phyloP scores from a whole-genome alignment of 257 asterid species.

The Gynochthodes officinalis region DNA sequence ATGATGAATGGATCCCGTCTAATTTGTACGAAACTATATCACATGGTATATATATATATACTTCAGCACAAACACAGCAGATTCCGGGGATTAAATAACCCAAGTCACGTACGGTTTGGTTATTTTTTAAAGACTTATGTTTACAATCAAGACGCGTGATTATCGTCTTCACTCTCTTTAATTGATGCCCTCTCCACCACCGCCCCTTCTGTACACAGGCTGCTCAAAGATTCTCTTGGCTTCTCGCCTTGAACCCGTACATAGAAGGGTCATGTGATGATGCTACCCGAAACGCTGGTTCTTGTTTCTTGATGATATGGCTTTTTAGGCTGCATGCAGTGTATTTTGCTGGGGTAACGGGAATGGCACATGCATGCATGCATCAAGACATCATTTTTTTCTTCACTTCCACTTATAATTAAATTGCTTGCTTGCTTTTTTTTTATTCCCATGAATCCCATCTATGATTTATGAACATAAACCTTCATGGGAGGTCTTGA shows the following conservation, averaged over 20 bases:
- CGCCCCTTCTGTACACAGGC: neutral
- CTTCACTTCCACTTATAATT: no score
- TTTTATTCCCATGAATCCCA: no score
- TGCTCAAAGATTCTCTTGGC: constrained; percentile 11
- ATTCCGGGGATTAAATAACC: no score
- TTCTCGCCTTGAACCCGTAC: neutral
- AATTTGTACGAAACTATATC: no score
- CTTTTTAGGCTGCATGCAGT: constrained; percentile 11
- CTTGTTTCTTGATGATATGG: neutral
- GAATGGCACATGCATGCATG: constrained; percentile 9
- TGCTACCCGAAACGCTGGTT: neutral
- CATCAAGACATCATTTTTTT: neutral
- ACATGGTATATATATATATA: no score
- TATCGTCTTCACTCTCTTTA: constrained; percentile 2
- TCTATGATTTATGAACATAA: no score
- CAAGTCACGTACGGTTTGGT: neutral
- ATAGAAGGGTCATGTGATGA: constrained; percentile 7
- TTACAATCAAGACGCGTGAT: constrained; percentile 7
- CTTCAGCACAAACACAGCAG: no score
- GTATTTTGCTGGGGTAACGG: neutral
- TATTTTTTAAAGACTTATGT: neutral
- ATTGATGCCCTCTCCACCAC: constrained; percentile 19
- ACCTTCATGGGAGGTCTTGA: no score
- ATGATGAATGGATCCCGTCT: no score
- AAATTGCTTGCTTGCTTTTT: no score